A percentile compares a stretch with the other conserved stretches of the same genome.
These are phyloP conservation scores for Beauveria scarabaeidicola DNA, from an alignment of 2,329 filamentous ascomycete genomes.

Conservation along the genomic window DNA sequence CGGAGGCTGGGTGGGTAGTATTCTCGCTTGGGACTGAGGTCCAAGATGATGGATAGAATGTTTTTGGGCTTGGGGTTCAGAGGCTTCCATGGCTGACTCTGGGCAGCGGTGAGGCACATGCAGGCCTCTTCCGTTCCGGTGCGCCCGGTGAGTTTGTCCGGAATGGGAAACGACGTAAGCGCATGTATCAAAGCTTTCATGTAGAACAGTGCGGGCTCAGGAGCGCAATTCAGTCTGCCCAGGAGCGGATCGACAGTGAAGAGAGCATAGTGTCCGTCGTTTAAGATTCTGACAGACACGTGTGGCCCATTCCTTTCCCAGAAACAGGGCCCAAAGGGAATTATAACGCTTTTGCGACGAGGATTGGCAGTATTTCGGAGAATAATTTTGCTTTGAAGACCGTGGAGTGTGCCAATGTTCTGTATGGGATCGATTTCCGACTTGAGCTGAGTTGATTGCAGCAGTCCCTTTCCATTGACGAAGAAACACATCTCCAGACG, in stretches of 20 bases:
- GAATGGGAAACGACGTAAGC: constrained; percentile 47
- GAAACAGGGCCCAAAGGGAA: constrained; percentile 36
- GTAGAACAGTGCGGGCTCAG: constrained; percentile 47
- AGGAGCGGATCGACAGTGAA: constrained; percentile 48
- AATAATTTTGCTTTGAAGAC: constrained; percentile 50
- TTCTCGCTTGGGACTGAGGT: constrained; percentile 22
- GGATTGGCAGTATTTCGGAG: constrained; percentile 35
- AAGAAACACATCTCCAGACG: constrained; percentile 45
- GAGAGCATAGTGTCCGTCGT: constrained; percentile 31
- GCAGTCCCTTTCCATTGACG: constrained; percentile 33
- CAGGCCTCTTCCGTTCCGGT: constrained; percentile 56
- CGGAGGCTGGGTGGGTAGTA: constrained; percentile 30
- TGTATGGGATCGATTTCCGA: constrained; percentile 49
- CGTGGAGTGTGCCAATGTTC: constrained; percentile 51
- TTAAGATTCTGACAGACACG: constrained; percentile 27
- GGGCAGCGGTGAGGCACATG: constrained; percentile 38
- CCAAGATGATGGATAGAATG: constrained; percentile 8
- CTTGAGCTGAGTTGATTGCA: constrained; percentile 41
- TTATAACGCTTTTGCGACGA: constrained; percentile 40
- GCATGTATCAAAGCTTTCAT: constrained; percentile 53
- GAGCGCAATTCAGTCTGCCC: constrained; percentile 46
- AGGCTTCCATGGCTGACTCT: constrained; percentile 40
- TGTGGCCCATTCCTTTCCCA: constrained; percentile 30
- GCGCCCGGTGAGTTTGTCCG: constrained; percentile 47
- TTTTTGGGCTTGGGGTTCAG: constrained; percentile 14